A percentile compares a stretch with the other conserved stretches of the same genome.
Conservation (phyloP, 257 asterid species). For the Anisodus acutangulus region DNA sequence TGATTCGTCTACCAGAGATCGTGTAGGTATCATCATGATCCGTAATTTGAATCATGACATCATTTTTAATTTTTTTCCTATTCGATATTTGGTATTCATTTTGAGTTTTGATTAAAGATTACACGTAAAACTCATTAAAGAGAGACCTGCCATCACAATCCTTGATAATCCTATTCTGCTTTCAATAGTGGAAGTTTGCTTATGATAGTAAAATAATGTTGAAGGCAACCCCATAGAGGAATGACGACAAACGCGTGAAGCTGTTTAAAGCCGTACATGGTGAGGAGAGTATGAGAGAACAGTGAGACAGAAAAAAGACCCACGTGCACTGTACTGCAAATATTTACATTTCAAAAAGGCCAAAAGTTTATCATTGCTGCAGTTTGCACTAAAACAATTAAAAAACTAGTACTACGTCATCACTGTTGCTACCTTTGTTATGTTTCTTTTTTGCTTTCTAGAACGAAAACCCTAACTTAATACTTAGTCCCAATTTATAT, state of each 20-base stretch:
- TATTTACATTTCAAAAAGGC: slow-evolving; percentile 26
- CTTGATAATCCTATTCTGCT: background rate
- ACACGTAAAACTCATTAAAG: no score
- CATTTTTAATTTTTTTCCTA: no score
- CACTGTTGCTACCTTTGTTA: background rate
- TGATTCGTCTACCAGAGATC: no score
- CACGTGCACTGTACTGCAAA: slow-evolving; percentile 13
- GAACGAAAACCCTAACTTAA: background rate
- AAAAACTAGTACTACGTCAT: background rate
- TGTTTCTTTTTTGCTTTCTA: background rate
- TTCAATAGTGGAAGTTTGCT: background rate
- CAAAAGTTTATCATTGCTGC: slow-evolving; percentile 25
- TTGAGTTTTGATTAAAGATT: no score
- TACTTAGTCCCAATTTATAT: background rate
- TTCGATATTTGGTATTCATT: no score
- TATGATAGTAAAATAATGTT: background rate
- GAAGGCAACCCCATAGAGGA: background rate
- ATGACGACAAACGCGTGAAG: slow-evolving; percentile 21
- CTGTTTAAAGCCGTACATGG: background rate
- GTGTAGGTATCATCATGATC: no score
- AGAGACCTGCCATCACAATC: background rate
- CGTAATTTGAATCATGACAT: no score
- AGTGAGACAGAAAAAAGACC: background rate
- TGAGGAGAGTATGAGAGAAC: background rate
- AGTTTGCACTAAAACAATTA: background rate